These are phyloP conservation scores for Penicillium lividum DNA, from an alignment of 495 filamentous ascomycete genomes.

Conservation along the genomic window DNA sequence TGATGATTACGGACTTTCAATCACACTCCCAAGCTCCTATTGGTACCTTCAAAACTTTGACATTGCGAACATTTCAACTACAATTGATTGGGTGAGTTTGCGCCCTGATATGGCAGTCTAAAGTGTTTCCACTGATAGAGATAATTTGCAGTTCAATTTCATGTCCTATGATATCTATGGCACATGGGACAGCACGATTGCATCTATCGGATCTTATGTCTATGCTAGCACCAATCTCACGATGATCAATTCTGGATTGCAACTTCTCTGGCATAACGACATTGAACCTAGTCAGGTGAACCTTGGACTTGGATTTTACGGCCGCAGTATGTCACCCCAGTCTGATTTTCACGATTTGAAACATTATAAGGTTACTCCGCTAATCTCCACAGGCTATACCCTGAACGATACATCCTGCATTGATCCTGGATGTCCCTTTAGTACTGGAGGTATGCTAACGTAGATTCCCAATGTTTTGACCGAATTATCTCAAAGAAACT, in stretches of 20 bases:
- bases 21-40: constrained; percentile 13
- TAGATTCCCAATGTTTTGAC: no score
- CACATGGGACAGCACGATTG: constrained; percentile 20
- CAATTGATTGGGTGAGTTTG: constrained; percentile 46
- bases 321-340: constrained; percentile 11
- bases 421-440: not conserved
- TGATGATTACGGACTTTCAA: not conserved
- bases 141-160: not conserved
- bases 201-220: constrained; percentile 25
- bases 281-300: constrained; percentile 35
- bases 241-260: constrained; percentile 32
- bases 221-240: constrained; percentile 35
- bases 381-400: constrained; percentile 1
- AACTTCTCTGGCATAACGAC: constrained; percentile 37
- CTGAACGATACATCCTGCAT: not conserved
- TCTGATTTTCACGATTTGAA: no score
- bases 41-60: constrained; percentile 47
- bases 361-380: not conserved
- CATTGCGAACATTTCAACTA: constrained; percentile 32
- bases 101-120: constrained; percentile 31
- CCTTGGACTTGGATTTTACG: constrained; percentile 43
- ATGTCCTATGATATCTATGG: constrained; percentile 41
- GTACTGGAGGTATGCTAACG: not conserved
- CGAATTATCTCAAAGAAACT: not conserved
- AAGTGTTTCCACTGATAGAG: no score